A percentile compares a stretch with the other conserved stretches of the same genome.
Evolutionary conservation across 345 rosid genomes (phyloP).

Genomic region (Boechera divaricarpa): DNA sequence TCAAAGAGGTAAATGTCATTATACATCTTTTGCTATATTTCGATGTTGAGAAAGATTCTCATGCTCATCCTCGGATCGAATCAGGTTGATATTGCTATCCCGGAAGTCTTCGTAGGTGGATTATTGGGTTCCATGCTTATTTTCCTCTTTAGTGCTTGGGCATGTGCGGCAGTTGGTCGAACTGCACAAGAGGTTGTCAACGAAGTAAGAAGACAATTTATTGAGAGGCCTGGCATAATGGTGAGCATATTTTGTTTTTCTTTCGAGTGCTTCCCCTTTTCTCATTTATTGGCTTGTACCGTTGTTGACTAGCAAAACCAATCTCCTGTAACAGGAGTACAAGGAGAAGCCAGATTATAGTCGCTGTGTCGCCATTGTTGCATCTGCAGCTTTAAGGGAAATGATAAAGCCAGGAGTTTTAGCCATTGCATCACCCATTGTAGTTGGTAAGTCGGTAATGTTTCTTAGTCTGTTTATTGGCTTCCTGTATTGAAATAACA

Average conservation of each 20-base stretch:
- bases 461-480: neutral
- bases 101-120: constrained; percentile 95
- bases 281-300: constrained; percentile 20
- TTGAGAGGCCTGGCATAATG: constrained; percentile 99
- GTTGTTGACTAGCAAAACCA: constrained; percentile 23
- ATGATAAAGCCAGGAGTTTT: constrained; percentile 98
- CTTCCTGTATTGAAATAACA: neutral
- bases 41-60: constrained; percentile 20
- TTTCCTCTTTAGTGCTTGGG: constrained; percentile 94
- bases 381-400: constrained; percentile 93
- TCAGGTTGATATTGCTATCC: constrained; percentile 98
- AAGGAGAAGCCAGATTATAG: constrained; percentile 98
- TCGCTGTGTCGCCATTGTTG: constrained; percentile 98
- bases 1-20: constrained; percentile 65
- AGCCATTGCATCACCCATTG: constrained; percentile 89
- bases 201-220: constrained; percentile 98
- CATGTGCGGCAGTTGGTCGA: constrained; percentile 95
- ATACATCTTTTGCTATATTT: constrained; percentile 23
- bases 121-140: constrained; percentile 97
- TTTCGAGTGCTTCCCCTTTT: neutral
- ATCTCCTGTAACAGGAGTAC: constrained; percentile 63
- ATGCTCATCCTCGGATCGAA: constrained; percentile 19
- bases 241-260: constrained; percentile 49
- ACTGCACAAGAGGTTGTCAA: constrained; percentile 99
- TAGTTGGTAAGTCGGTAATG: constrained; percentile 62